phyloP scores from a whole-genome alignment of 148 eudicot genomes.

The Fagopyrum esculentum region DNA sequence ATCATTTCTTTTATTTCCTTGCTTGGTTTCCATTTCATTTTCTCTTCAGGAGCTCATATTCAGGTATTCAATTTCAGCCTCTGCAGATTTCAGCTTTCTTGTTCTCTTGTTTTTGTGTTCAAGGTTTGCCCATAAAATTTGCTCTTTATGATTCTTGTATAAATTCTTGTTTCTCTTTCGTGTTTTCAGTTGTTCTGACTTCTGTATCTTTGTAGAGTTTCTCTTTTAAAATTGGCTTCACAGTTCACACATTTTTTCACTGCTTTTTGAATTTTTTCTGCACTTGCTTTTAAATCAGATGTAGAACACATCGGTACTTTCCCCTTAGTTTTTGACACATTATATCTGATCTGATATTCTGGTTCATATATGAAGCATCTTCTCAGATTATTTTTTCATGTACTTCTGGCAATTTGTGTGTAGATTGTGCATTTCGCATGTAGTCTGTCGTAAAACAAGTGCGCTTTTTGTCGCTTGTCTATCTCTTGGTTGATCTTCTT shows the following conservation, averaged over 20 bases:
- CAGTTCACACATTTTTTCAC: not conserved
- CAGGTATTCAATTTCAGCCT: not conserved
- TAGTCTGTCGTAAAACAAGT: not conserved
- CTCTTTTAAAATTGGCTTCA: not conserved
- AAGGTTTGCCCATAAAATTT: not conserved
- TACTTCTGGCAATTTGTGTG: not conserved
- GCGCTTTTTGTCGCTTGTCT: not conserved
- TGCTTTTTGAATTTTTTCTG: not conserved
- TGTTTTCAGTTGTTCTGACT: not conserved
- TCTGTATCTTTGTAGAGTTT: not conserved
- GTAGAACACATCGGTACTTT: not conserved
- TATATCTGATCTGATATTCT: not conserved
- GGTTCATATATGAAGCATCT: not conserved
- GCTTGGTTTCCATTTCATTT: not conserved
- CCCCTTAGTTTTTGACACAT: not conserved
- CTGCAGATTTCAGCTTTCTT: not conserved
- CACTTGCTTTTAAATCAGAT: not conserved
- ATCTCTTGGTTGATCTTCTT: not conserved
- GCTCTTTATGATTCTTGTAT: not conserved
- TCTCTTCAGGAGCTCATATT: conserved; percentile 2
- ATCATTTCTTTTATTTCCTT: not conserved
- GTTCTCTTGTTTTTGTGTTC: not conserved
- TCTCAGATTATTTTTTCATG: not conserved
- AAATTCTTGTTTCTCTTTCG: not conserved
- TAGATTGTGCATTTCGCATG: not conserved